Base-by-base conservation (phyloP, 805 yeast species). In the Monosporozyma aerobia region DNA sequence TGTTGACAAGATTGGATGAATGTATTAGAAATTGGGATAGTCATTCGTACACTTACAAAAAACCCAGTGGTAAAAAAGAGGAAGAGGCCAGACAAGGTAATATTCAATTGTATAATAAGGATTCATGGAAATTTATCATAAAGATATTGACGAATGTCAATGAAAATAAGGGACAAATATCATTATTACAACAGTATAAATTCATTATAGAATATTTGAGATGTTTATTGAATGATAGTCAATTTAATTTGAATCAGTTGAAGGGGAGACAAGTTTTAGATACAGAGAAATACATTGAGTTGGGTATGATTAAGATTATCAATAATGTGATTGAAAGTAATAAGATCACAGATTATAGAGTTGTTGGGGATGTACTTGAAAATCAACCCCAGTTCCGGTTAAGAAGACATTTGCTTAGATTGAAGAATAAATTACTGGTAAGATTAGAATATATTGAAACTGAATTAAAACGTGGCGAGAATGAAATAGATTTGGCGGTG, bases 231-330 rank as follows among this genome's bases (percentile, higher is more conserved):
- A 23, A 43, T 25, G 45, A 43, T 11, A 3, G 8, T 3, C 23
- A 2, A 1, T 43, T 43, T n/a, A 29, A 43, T 23, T 23, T 43
- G 8, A 16, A 43, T 22, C 5, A 43, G 3, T 43, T 43, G 30
- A 43, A 9, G 9, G 16, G 16, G 7, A 43, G 10, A 11, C 39
- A 35, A 35, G 13, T 5, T 22, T 43, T 2, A 7, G 45, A 43
- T 13, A 19, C 30, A 9, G 44, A 47, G 54, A 54, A 59, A 40
- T 65, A 55, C 49, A 52, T 64, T 32, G 57, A 56, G 27, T 52
- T 67, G 25, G 69, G 64, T 44, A 56, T 57, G 11, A 57, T 63
- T 10, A 56, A 69, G 30, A 51, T 64, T 22, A 43, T 65, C 3
- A 58, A 57, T 4, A 45, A 44, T 2, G 51, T 64, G n/a, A 49